Evolutionary conservation across 306 rosid genomes (phyloP).

Genomic region (Inga laurina): DNA sequence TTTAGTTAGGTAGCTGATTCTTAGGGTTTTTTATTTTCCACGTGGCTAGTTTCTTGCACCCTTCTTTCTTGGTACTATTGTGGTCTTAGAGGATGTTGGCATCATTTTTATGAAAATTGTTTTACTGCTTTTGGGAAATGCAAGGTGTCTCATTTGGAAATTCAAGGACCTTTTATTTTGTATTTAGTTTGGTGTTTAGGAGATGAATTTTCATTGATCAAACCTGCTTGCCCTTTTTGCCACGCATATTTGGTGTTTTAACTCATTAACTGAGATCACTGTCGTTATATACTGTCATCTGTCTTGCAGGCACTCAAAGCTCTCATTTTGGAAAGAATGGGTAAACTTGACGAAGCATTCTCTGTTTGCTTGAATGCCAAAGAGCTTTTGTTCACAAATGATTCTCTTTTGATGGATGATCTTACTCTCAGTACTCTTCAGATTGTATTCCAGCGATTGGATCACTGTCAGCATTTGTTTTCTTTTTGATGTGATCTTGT

Average conservation of each 20-base stretch:
- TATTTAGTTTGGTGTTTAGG: not conserved
- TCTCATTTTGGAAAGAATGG: slow-evolving; percentile 87
- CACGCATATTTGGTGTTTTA: not conserved
- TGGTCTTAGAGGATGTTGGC: not conserved
- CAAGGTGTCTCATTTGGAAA: not conserved
- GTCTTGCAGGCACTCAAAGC: slow-evolving; percentile 83
- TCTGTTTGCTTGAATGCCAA: slow-evolving; percentile 71
- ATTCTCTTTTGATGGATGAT: slow-evolving; percentile 78
- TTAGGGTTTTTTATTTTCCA: not conserved
- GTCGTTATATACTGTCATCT: not conserved
- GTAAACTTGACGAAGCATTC: slow-evolving; percentile 78
- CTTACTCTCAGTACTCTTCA: slow-evolving; percentile 96
- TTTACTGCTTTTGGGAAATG: not conserved
- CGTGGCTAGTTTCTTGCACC: not conserved
- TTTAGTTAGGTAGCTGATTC: not conserved
- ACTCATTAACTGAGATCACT: not conserved
- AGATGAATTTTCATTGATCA: not conserved
- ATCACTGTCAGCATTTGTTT: slow-evolving; percentile 60
- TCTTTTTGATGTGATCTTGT: slow-evolving; percentile 21
- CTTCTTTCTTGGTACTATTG: not conserved
- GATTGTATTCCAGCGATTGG: slow-evolving; percentile 87
- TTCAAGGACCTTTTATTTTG: not conserved
- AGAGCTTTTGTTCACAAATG: slow-evolving; percentile 60
- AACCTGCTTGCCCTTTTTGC: not conserved
- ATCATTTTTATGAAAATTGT: not conserved